Evolutionary conservation across 2,329 filamentous ascomycete genomes (phyloP).

Genomic region (Massarina eburnea): DNA sequence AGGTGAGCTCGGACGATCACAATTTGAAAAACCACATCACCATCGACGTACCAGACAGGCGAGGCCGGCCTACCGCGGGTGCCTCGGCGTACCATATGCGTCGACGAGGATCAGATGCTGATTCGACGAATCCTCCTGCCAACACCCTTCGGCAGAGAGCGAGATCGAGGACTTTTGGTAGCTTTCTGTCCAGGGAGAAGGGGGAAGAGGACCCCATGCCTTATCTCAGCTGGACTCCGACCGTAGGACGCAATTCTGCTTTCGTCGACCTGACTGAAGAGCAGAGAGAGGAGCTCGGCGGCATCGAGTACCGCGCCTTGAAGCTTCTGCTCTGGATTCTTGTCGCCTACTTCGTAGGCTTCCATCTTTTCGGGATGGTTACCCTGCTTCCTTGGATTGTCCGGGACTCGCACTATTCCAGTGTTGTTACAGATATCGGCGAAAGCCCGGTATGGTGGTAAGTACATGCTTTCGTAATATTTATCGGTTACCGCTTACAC

Average conservation of each 20-base stretch:
- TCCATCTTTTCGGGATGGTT: slow-evolving; percentile 74
- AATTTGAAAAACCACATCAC: slow-evolving; percentile 60
- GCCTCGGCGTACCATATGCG: slow-evolving; percentile 33
- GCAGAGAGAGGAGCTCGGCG: slow-evolving; percentile 90
- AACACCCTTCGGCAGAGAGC: slow-evolving; percentile 22
- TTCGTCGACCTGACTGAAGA: slow-evolving; percentile 87
- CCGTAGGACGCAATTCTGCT: slow-evolving; percentile 87
- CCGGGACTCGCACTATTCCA: slow-evolving; percentile 59
- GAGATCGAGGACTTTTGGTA: slow-evolving; percentile 58
- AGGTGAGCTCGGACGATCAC: slow-evolving; percentile 43
- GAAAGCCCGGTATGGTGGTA: slow-evolving; percentile 78
- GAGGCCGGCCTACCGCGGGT: slow-evolving; percentile 24
- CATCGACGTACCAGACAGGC: slow-evolving; percentile 63
- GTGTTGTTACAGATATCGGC: slow-evolving; percentile 62
- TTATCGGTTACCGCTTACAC: slow-evolving; percentile 6
- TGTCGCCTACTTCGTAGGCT: slow-evolving; percentile 77
- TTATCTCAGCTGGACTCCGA: slow-evolving; percentile 93
- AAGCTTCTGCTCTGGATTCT: slow-evolving; percentile 82
- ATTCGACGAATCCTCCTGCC: background rate
- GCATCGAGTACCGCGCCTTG: slow-evolving; percentile 91
- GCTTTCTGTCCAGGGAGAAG: slow-evolving; percentile 59
- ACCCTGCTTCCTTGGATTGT: slow-evolving; percentile 81
- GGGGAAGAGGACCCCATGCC: slow-evolving; percentile 65
- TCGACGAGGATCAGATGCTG: slow-evolving; percentile 8
- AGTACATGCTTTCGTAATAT: slow-evolving; percentile 10